Evolutionary conservation across 495 filamentous ascomycete genomes (phyloP).

Genomic region (Lasiosphaeriaceae sp.): DNA sequence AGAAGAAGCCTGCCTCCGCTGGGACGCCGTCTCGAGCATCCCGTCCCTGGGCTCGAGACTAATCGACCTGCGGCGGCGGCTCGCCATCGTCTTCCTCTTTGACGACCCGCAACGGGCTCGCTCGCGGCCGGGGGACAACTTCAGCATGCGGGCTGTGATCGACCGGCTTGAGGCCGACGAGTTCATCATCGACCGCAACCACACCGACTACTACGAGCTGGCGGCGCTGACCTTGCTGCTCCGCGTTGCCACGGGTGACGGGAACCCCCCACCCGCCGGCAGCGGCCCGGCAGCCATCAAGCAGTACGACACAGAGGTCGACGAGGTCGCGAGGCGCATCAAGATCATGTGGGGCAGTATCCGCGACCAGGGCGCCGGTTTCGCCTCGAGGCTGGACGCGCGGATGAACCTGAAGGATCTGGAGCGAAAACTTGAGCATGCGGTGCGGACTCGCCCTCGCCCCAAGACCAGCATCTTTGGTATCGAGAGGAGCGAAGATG

Average conservation of each 20-base stretch:
- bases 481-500: slow-evolving; percentile 16
- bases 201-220: slow-evolving; percentile 67
- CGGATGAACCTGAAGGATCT: slow-evolving; percentile 70
- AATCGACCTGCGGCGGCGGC: slow-evolving; percentile 62
- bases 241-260: slow-evolving; percentile 69
- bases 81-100: slow-evolving; percentile 70
- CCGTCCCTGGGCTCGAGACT: slow-evolving; percentile 53
- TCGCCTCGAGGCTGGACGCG: slow-evolving; percentile 66
- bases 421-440: slow-evolving; percentile 64
- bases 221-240: slow-evolving; percentile 61
- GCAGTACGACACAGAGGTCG: slow-evolving; percentile 64
- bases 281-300: slow-evolving; percentile 38
- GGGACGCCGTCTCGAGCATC: slow-evolving; percentile 48
- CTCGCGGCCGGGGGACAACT: slow-evolving; percentile 37
- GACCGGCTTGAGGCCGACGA: slow-evolving; percentile 46
- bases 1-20: slow-evolving; percentile 50
- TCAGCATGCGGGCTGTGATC: slow-evolving; percentile 51
- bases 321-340: slow-evolving; percentile 58
- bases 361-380: slow-evolving; percentile 66
- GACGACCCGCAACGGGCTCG: slow-evolving; percentile 44
- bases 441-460: slow-evolving; percentile 62
- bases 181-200: slow-evolving; percentile 26
- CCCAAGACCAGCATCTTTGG: slow-evolving; percentile 57
- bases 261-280: slow-evolving; percentile 28
- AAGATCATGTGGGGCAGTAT: slow-evolving; percentile 68